These are phyloP conservation scores for Rosa chinensis DNA, from an alignment of 306 rosid species.

Conservation along the genomic window DNA sequence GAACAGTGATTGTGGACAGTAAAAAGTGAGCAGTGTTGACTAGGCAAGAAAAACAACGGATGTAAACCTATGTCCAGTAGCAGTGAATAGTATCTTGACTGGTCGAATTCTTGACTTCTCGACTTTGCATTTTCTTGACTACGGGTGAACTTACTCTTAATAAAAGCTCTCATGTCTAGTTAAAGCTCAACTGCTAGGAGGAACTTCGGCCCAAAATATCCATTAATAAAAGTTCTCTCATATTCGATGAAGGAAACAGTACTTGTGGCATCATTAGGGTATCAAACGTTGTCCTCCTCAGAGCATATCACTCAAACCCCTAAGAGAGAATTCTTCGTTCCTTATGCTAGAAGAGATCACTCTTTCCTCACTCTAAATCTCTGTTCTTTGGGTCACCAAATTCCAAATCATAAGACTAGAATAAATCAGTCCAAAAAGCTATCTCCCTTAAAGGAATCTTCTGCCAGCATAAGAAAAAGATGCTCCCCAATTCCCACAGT, in stretches of 20 bases:
- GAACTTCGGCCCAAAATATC: no score
- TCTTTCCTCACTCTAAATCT: neutral
- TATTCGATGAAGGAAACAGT: neutral
- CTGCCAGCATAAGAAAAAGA: neutral
- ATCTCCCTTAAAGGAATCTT: neutral
- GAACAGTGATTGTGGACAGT: no score
- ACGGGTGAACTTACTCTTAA: no score
- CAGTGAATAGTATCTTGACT: no score
- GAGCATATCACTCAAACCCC: neutral
- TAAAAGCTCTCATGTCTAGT: no score
- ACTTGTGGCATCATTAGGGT: neutral
- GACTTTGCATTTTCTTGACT: no score
- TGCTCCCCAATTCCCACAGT: conserved; percentile 8
- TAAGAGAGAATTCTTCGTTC: neutral
- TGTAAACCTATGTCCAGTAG: no score
- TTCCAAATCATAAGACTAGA: neutral
- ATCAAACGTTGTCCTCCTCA: neutral
- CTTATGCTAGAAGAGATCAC: neutral
- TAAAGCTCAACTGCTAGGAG: no score
- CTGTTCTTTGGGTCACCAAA: neutral
- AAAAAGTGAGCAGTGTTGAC: no score
- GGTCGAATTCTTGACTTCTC: no score
- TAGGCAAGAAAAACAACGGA: no score
- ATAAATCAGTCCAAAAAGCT: neutral
- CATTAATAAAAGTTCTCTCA: no score